Conservation (phyloP, 495 filamentous ascomycete genomes). For the Neurospora sp. region DNA sequence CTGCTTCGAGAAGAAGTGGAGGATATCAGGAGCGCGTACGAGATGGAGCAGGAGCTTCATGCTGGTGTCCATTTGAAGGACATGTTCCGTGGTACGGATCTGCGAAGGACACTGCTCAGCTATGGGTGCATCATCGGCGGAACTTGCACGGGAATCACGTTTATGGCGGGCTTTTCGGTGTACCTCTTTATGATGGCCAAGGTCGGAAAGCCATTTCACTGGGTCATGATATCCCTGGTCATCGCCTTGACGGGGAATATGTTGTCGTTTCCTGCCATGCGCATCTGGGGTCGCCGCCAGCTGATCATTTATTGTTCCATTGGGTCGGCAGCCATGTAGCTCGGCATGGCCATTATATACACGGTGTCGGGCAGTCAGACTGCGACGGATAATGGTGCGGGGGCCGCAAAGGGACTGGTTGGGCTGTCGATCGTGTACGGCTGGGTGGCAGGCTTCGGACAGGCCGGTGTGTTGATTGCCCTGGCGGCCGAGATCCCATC, state of each 20-base stretch:
- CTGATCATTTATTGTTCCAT: constrained; percentile 12
- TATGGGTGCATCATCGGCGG: constrained; percentile 14
- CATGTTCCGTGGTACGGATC: constrained; percentile 20
- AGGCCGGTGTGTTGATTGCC: constrained; percentile 32
- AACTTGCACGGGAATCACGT: constrained; percentile 19
- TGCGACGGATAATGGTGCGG: neutral
- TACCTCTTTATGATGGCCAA: constrained; percentile 21
- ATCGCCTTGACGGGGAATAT: constrained; percentile 23
- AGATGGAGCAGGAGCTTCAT: constrained; percentile 19
- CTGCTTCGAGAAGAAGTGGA: constrained; percentile 20
- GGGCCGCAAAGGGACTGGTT: constrained; percentile 14
- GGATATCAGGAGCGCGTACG: constrained; percentile 16
- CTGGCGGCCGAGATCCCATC: constrained; percentile 35
- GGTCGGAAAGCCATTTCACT: constrained; percentile 20
- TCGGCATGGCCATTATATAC: constrained; percentile 20
- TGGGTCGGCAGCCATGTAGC: constrained; percentile 14
- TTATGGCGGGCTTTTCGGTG: constrained; percentile 22
- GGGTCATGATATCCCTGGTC: constrained; percentile 22
- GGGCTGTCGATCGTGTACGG: constrained; percentile 16
- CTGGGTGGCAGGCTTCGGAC: constrained; percentile 30
- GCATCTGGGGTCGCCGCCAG: constrained; percentile 11
- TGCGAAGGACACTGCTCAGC: constrained; percentile 21
- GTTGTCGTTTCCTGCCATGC: constrained; percentile 20
- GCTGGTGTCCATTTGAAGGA: constrained; percentile 13
- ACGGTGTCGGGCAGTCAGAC: constrained; percentile 1